These are phyloP conservation scores for Phoma sp. DNA, from an alignment of 2,329 filamentous ascomycete genomes.

Conservation along the genomic window DNA sequence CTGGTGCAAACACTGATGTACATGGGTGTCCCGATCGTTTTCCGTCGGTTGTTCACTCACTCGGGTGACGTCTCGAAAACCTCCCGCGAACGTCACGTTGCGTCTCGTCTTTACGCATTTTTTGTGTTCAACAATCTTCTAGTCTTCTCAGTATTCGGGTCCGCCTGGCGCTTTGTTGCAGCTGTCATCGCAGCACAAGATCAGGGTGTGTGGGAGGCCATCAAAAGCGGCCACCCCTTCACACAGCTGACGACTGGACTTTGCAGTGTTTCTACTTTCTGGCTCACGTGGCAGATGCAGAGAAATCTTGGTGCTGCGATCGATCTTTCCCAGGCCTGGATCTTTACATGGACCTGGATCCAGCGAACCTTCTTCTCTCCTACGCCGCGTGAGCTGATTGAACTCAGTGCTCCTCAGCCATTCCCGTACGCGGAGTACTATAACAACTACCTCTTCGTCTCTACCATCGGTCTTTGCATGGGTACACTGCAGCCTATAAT, in stretches of 20 bases:
- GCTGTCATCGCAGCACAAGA: constrained; percentile 64
- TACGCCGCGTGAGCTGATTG: constrained; percentile 89
- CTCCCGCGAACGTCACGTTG: constrained; percentile 86
- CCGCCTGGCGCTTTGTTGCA: constrained; percentile 78
- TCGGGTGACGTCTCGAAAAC: constrained; percentile 92
- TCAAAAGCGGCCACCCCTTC: constrained; percentile 70
- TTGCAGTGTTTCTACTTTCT: constrained; percentile 85
- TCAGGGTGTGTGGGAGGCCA: constrained; percentile 69
- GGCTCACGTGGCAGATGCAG: constrained; percentile 88
- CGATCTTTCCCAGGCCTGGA: constrained; percentile 86
- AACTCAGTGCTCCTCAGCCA: constrained; percentile 86
- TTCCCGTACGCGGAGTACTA: constrained; percentile 98
- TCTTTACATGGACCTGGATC: constrained; percentile 79
- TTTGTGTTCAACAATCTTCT: constrained; percentile 97
- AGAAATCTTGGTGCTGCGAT: constrained; percentile 82
- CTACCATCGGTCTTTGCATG: constrained; percentile 85
- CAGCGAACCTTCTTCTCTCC: constrained; percentile 80
- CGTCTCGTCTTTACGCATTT: constrained; percentile 91
- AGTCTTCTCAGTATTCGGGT: constrained; percentile 90
- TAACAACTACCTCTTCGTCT: constrained; percentile 95
- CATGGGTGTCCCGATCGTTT: constrained; percentile 84
- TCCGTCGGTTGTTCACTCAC: constrained; percentile 81
- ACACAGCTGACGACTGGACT: constrained; percentile 73
- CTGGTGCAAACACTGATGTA: constrained; percentile 86
- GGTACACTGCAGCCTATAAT: constrained; percentile 85